Base-by-base conservation (phyloP, 805 yeast species). In the Candida montana region DNA sequence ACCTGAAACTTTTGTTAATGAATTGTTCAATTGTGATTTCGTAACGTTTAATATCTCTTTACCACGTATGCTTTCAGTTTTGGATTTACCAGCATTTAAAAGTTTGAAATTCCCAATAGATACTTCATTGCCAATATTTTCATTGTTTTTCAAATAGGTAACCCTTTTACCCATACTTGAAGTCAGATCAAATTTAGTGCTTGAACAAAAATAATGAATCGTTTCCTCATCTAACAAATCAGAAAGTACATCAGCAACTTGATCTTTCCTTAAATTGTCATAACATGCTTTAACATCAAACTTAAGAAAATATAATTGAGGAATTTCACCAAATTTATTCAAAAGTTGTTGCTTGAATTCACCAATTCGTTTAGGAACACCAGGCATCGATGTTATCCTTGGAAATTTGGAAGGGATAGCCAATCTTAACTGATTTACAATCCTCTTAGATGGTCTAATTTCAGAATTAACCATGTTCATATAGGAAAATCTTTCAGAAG, bases 201-300 rank as follows among this genome's bases (percentile, higher is more conserved):
- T 46, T 5, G 34, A 29, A n/a, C 27, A 17, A 16, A 31, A 28
- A 21, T 40, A 31, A 35, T 48, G 50, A 11, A 42, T 18, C 19
- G 21, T 52, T 32, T 48, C 51, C 43, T 30, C 52, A 16, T 41
- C 59, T 37, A 62, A 63, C 46, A 68, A 56, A 21, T 51, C 40
- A 2, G 54, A 50, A 1, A 75, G 49, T 23, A 69, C 54, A 4
- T 58, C 47, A 2, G 69, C 40, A 2, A 75, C 64, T 43, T 67
- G 68, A 0, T 52, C 48, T 35, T 72, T 74, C 13, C 84, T 79
- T 15, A 89, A 64, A 2, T 79, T 74, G 53, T 91, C 97, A 57
- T 78, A 90, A 42, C 96, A 88, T 3, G 80, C 71, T 41, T 70
- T 71, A 48, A 85, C 77, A 57, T 90, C 98, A 58, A 87, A 83